Evolutionary conservation across 192 early-diverging fungal genomes (phyloP).

Genomic region (Mortierella hygrophila): DNA sequence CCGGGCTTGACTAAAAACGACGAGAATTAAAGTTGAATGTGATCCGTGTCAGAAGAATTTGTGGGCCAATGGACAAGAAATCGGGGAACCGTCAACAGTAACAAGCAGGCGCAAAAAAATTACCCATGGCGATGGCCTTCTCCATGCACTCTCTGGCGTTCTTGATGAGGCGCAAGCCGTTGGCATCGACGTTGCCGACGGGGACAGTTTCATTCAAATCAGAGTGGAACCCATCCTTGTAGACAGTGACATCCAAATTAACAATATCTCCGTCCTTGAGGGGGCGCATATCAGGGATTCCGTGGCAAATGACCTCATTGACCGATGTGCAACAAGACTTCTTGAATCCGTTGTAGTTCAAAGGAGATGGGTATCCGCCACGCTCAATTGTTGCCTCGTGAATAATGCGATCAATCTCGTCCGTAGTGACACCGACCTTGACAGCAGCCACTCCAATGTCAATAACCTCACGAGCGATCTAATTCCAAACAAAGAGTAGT

Average conservation of each 20-base stretch:
- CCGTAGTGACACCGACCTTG: slow-evolving; percentile 89
- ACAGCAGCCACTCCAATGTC: slow-evolving; percentile 87
- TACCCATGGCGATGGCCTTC: slow-evolving; percentile 91
- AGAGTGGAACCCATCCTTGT: slow-evolving; percentile 93
- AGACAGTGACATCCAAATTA: slow-evolving; percentile 93
- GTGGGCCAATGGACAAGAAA: too few relatives aligned
- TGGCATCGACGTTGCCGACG: slow-evolving; percentile 90
- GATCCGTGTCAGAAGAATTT: neutral
- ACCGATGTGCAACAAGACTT: slow-evolving; percentile 93
- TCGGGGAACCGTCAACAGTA: neutral
- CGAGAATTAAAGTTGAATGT: neutral
- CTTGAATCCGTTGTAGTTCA: slow-evolving; percentile 97
- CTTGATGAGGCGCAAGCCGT: slow-evolving; percentile 79
- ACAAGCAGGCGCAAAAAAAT: neutral
- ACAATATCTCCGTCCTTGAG: slow-evolving; percentile 96
- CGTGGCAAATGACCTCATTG: slow-evolving; percentile 92
- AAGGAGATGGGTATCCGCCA: slow-evolving; percentile 93
- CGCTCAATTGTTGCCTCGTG: slow-evolving; percentile 96
- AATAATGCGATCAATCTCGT: slow-evolving; percentile 95
- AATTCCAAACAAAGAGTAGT: neutral
- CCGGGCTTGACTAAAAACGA: slow-evolving; percentile 85
- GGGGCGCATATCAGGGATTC: slow-evolving; percentile 94
- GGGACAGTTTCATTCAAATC: slow-evolving; percentile 95
- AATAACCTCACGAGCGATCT: slow-evolving; percentile 92
- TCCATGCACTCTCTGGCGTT: slow-evolving; percentile 90